These are phyloP conservation scores for Emergomyces pasteurianus DNA, from an alignment of 2,329 filamentous ascomycete species.

Conservation along the genomic window DNA sequence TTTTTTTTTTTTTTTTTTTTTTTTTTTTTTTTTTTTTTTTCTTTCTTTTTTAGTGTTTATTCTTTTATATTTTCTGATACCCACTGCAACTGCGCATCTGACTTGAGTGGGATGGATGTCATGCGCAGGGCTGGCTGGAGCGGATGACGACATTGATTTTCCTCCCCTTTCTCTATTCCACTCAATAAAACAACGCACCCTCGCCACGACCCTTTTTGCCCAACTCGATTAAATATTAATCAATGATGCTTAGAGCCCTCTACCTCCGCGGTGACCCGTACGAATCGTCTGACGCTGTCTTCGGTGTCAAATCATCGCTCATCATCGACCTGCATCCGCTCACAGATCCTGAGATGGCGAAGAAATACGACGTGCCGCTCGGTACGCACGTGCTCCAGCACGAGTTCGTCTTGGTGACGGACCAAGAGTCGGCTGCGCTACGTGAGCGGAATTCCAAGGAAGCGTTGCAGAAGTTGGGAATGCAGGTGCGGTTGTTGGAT, in stretches of 20 bases:
- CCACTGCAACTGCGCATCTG: too few relatives aligned
- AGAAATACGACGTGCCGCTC: conserved; percentile 49
- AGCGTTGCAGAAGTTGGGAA: conserved; percentile 55
- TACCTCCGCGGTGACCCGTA: conserved; percentile 70
- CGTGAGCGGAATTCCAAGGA: conserved; percentile 54
- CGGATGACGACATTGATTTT: neutral
- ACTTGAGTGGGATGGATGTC: too few relatives aligned
- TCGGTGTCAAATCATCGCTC: conserved; percentile 72
- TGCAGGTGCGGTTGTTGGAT: conserved; percentile 60
- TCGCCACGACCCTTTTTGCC: neutral
- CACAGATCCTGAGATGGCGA: conserved; percentile 40
- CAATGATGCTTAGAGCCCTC: conserved; percentile 45
- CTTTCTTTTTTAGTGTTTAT: too few relatives aligned
- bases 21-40: too few relatives aligned
- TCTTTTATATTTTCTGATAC: too few relatives aligned
- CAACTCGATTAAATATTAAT: neutral
- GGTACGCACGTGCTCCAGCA: conserved; percentile 54
- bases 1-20: conserved; percentile 3
- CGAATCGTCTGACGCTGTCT: conserved; percentile 73
- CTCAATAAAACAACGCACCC: neutral
- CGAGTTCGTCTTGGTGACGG: conserved; percentile 65
- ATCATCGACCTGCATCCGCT: conserved; percentile 52
- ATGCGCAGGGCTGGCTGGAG: neutral
- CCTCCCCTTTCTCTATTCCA: neutral
- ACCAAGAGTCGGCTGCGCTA: conserved; percentile 55